These are phyloP conservation scores for Cenchrus purpureus DNA, from an alignment of 176 grass and related monocot species.

Conservation along the genomic window DNA sequence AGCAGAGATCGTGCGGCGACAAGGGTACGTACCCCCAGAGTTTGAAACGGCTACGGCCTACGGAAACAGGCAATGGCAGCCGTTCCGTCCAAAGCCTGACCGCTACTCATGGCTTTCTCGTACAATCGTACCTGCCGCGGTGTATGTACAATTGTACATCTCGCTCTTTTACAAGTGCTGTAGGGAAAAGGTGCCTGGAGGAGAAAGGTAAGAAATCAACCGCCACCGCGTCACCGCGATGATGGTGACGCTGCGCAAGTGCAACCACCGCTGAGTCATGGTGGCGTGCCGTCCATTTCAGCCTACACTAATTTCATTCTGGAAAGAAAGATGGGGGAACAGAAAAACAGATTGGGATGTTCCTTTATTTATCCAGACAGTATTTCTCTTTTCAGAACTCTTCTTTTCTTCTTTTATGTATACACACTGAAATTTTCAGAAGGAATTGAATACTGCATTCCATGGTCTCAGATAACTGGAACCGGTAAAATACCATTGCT, in stretches of 20 bases:
- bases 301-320: neutral
- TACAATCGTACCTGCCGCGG: neutral
- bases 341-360: slow-evolving; percentile 26
- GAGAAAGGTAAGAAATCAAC: slow-evolving; percentile 43
- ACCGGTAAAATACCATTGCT: neutral
- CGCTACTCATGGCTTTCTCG: neutral
- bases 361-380: neutral
- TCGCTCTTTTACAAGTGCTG: neutral
- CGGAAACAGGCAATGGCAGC: neutral
- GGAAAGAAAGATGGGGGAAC: neutral
- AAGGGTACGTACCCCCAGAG: no score
- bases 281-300: slow-evolving; percentile 45
- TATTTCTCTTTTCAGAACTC: neutral
- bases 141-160: neutral
- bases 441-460: neutral
- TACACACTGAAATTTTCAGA: neutral
- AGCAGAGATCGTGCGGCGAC: neutral
- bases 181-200: neutral
- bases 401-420: neutral
- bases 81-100: no score
- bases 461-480: slow-evolving; percentile 4
- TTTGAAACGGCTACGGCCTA: neutral
- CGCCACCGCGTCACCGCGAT: neutral
- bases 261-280: neutral
- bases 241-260: slow-evolving; percentile 11